Evolutionary conservation across 164 flowering plant species (phyloP).

Genomic region (Akebia trifoliata): DNA sequence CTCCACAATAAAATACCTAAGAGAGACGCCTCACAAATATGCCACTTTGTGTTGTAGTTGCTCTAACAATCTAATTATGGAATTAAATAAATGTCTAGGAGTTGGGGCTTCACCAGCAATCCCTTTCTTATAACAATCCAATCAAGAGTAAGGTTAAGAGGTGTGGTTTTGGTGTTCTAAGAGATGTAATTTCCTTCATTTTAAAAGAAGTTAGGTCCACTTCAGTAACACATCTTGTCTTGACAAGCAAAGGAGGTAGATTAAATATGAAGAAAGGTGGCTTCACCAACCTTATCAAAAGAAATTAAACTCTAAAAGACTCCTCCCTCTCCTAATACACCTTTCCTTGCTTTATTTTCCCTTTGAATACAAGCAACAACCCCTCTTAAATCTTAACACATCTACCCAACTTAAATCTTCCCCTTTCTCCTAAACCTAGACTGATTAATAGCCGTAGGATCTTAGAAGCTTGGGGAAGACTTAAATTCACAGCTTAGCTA

Average conservation of each 20-base stretch:
- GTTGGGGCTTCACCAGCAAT: too few species aligned
- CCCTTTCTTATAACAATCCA: too few species aligned
- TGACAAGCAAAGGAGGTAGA: background rate
- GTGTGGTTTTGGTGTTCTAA: too few species aligned
- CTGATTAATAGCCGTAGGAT: background rate
- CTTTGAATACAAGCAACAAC: constrained; percentile 4
- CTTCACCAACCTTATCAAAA: constrained; percentile 2
- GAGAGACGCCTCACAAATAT: too few species aligned
- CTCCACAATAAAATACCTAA: too few species aligned
- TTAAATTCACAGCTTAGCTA: background rate
- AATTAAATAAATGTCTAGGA: too few species aligned
- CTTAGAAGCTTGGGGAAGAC: background rate
- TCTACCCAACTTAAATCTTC: background rate
- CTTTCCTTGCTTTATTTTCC: too few species aligned
- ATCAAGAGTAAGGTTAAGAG: too few species aligned
- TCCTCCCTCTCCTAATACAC: background rate
- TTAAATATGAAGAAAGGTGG: background rate
- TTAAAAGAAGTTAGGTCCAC: background rate
- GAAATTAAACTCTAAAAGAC: background rate
- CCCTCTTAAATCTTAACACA: background rate
- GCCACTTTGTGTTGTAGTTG: too few species aligned
- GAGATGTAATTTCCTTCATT: too few species aligned
- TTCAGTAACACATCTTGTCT: background rate
- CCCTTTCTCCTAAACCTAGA: background rate
- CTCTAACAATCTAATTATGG: too few species aligned